Evolutionary conservation across 345 rosid genomes (phyloP), one percentile per base, ranked within the genome.

Genomic region (Euphorbia tirucalli): DNA sequence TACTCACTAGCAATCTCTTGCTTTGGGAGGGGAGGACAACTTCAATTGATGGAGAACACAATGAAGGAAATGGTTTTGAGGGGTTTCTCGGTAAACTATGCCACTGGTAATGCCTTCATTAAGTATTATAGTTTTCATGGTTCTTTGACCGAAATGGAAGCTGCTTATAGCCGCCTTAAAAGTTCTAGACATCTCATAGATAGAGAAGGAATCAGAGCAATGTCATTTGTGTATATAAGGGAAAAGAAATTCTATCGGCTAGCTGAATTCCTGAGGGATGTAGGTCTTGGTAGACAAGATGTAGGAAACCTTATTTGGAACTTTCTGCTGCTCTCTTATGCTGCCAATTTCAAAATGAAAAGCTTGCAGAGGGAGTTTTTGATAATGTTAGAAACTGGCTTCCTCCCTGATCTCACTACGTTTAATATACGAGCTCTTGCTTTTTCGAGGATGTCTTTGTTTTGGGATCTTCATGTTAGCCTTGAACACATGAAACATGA

Each of bases 381-480:
- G 69, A 73, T 67, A 54, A 91, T 89, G 96, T 58, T 74, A 69
- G 87, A 79, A 22, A 75, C 88, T 5, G 92, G 93, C 39, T 89
- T 94, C 68, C 46, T 54, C 65, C 97, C 97, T 10, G 97, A 94
- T 69, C 57, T 94, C 57, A 88, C 87, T 24, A 84, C 97, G 1
- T 94, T 94, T 65, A 94, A 94, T 69, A 77, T 92, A 46, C 81
- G 97, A 18, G 85, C 89, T 59, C 66, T 86, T 54, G 97, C 92
- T 30, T 93, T 88, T 77, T 94, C 95, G 8, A 87, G 78, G 75
- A 90, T 94, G 93, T 81, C 87, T 46, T 71, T 92, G 72, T 85
- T 94, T 55, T 87, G 97, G 96, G 97, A 92, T 85, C 88, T 94
- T 46, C 98, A 92, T 79, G 93, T 92, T 52, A 86, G 83, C 71